Evolutionary conservation across 1,284 basidiomycete species (phyloP).

Genomic region (Polyporus tsugae): DNA sequence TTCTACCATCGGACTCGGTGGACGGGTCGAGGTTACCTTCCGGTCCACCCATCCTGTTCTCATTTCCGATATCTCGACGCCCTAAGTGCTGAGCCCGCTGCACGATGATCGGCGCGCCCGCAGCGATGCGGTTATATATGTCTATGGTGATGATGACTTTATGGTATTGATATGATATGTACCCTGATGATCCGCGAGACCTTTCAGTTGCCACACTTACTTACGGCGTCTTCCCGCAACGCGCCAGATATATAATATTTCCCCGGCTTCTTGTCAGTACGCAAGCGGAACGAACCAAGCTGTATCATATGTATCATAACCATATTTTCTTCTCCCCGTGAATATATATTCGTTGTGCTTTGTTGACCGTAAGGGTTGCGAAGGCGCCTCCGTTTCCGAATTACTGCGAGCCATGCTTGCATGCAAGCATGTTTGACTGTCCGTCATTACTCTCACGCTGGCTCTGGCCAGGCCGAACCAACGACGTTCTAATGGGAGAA

Average conservation of each 20-base stretch:
- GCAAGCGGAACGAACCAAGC: conserved; percentile 19
- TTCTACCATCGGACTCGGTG: not conserved
- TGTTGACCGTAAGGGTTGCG: too few species aligned
- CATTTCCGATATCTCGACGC: not conserved
- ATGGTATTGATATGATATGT: too few species aligned
- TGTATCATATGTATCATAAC: conserved; percentile 35
- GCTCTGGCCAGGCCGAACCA: too few species aligned
- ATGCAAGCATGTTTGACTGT: too few species aligned
- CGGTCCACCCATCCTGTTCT: not conserved
- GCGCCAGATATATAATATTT: conserved; percentile 21
- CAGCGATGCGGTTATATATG: too few species aligned
- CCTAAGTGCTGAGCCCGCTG: conserved; percentile 10
- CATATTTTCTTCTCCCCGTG: conserved; percentile 7
- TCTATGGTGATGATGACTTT: too few species aligned
- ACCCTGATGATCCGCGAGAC: conserved; percentile 33
- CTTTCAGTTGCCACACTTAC: conserved; percentile 13
- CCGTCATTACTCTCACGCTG: too few species aligned
- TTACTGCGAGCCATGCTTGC: too few species aligned
- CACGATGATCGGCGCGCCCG: conserved; percentile 19
- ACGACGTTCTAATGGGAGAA: too few species aligned
- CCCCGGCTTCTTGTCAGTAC: conserved; percentile 10
- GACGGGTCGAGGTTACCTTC: not conserved
- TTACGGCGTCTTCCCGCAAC: conserved; percentile 19
- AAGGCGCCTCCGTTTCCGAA: too few species aligned
- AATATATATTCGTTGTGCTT: conserved; percentile 18